Percentiles rank a stretch among this genome's conserved stretches.
Conservation (phyloP, 805 yeast genomes). For the Sugiyamaella lignohabitans region DNA sequence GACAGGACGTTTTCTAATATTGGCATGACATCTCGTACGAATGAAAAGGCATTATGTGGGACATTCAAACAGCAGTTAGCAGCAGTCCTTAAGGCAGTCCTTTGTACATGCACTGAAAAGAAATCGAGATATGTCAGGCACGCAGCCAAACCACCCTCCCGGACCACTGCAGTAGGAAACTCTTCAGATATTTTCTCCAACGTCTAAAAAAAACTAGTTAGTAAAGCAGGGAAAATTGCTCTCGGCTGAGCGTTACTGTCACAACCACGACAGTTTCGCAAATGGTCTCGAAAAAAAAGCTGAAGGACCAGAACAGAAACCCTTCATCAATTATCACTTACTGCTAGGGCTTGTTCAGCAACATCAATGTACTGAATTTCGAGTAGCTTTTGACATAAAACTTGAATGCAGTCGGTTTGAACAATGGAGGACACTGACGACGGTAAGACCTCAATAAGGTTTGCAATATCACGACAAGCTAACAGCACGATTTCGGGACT, state of each 20-base stretch:
- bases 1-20: constrained; percentile 45
- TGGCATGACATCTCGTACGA: constrained; percentile 53
- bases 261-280: too few species aligned
- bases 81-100: constrained; percentile 57
- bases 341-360: constrained; percentile 84
- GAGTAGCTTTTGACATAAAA: constrained; percentile 55
- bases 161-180: constrained; percentile 33
- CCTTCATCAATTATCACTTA: constrained; percentile 32
- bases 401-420: constrained; percentile 52
- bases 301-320: constrained; percentile 40
- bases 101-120: constrained; percentile 81
- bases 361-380: constrained; percentile 82
- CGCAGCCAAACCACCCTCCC: constrained; percentile 55
- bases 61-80: constrained; percentile 19
- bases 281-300: too few species aligned
- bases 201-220: constrained; percentile 38
- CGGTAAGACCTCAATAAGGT: constrained; percentile 66
- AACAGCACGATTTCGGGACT: constrained; percentile 76
- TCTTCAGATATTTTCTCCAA: constrained; percentile 32
- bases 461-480: constrained; percentile 78
- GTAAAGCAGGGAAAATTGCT: too few species aligned
- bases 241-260: too few species aligned
- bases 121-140: constrained; percentile 76
- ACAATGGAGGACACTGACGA: constrained; percentile 59
- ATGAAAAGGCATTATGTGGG: constrained; percentile 17